A percentile compares a stretch with the other conserved stretches of the same genome.
Evolutionary conservation across 768 basidiomycete genomes (phyloP).

Genomic region (Royoungia palumana): DNA sequence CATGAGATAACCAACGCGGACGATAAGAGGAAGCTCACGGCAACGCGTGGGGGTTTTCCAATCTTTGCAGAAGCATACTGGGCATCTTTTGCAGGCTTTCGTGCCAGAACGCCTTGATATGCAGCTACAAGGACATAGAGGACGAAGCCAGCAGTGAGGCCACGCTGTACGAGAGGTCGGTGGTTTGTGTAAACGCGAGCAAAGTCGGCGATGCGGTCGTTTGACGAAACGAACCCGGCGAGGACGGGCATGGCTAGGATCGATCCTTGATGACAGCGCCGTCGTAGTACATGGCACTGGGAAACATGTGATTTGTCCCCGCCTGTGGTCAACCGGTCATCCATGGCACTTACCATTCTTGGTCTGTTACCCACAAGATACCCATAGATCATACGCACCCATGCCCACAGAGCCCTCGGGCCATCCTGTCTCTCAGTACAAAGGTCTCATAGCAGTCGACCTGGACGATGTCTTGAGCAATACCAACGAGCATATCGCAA

Average conservation of each 20-base stretch:
- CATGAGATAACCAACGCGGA: neutral
- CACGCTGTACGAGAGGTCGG: slow-evolving; percentile 68
- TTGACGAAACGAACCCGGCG: slow-evolving; percentile 27
- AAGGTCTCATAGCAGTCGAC: slow-evolving; percentile 57
- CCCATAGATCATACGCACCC: slow-evolving; percentile 1
- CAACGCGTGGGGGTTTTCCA: slow-evolving; percentile 57
- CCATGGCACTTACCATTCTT: too few species aligned
- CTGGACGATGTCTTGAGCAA: slow-evolving; percentile 64
- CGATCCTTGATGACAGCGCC: too few species aligned
- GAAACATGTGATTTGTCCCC: slow-evolving; percentile 13
- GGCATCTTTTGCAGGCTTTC: slow-evolving; percentile 29
- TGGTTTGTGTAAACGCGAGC: slow-evolving; percentile 56
- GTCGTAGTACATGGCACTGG: too few species aligned
- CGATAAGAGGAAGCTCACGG: slow-evolving; percentile 43
- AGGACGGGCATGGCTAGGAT: slow-evolving; percentile 25
- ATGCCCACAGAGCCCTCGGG: neutral
- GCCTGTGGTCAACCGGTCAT: too few species aligned
- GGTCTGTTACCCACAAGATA: too few species aligned
- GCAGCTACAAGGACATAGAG: slow-evolving; percentile 66
- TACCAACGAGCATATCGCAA: slow-evolving; percentile 56
- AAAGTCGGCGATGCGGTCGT: slow-evolving; percentile 42
- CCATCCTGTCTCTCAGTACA: neutral
- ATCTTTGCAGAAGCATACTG: slow-evolving; percentile 21
- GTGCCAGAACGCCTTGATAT: slow-evolving; percentile 52
- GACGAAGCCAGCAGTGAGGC: slow-evolving; percentile 66